phyloP scores from a whole-genome alignment of 768 basidiomycete species.

The Serendipita indica region DNA sequence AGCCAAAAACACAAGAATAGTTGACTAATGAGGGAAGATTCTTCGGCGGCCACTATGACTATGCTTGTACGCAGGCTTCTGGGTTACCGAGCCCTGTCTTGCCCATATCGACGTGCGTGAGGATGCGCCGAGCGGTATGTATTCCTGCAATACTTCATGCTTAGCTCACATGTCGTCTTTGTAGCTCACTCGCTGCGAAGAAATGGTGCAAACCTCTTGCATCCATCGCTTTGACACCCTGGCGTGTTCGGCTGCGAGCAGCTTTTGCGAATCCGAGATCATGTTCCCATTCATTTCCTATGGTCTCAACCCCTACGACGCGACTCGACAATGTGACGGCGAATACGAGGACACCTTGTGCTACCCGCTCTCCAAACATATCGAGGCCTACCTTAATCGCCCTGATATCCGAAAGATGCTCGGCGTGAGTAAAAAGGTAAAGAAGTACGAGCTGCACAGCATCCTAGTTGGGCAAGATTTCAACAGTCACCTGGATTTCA shows the following conservation, averaged over 20 bases:
- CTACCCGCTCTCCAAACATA: constrained; percentile 40
- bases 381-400: constrained; percentile 46
- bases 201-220: constrained; percentile 41
- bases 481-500: constrained; percentile 35
- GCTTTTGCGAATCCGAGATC: constrained; percentile 48
- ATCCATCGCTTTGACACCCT: constrained; percentile 52
- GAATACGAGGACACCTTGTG: constrained; percentile 35
- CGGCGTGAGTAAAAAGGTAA: constrained; percentile 37
- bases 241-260: constrained; percentile 48
- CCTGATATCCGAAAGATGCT: constrained; percentile 38
- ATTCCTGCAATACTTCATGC: neutral
- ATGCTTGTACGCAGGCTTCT: constrained; percentile 40
- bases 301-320: constrained; percentile 47
- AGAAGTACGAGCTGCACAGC: constrained; percentile 46
- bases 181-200: constrained; percentile 55
- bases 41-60: constrained; percentile 33
- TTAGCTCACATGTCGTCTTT: too few relatives aligned
- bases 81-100: constrained; percentile 35
- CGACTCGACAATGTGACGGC: constrained; percentile 45
- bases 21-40: constrained; percentile 22
- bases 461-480: constrained; percentile 36
- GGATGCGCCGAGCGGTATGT: constrained; percentile 9
- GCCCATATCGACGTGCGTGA: constrained; percentile 13
- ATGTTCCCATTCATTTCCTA: constrained; percentile 28
- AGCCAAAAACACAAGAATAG: constrained; percentile 22